Percentiles rank a stretch among this genome's conserved stretches.
These are phyloP conservation scores for Candida labiduridarum DNA, from an alignment of 1,139 yeast genomes.

Conservation along the genomic window DNA sequence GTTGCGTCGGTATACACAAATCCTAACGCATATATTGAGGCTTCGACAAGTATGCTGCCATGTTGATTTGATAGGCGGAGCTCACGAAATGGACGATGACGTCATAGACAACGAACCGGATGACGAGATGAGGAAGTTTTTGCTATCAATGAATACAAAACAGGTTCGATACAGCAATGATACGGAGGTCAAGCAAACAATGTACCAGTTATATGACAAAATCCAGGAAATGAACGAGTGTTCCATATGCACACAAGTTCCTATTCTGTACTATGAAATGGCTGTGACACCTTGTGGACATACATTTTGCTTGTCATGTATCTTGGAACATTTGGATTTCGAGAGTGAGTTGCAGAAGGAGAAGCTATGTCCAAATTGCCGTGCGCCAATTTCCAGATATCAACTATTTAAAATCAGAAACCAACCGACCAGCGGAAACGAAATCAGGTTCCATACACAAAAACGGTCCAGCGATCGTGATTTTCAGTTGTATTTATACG, in stretches of 20 bases:
- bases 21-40: slow-evolving; percentile 80
- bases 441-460: slow-evolving; percentile 36
- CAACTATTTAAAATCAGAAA: slow-evolving; percentile 43
- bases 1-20: slow-evolving; percentile 74
- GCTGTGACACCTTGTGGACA: slow-evolving; percentile 83
- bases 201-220: slow-evolving; percentile 27
- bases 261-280: slow-evolving; percentile 57
- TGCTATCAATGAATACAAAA: slow-evolving; percentile 19
- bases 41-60: slow-evolving; percentile 91
- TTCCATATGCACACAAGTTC: slow-evolving; percentile 75
- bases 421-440: slow-evolving; percentile 31
- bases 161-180: slow-evolving; percentile 39
- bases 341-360: slow-evolving; percentile 30
- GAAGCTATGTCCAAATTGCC: slow-evolving; percentile 64
- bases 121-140: slow-evolving; percentile 16
- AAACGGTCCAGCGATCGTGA: slow-evolving; percentile 25
- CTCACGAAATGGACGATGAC: slow-evolving; percentile 44
- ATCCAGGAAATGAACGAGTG: slow-evolving; percentile 65
- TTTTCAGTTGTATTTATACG: slow-evolving; percentile 44
- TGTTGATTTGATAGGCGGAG: slow-evolving; percentile 57
- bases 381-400: slow-evolving; percentile 44
- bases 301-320: slow-evolving; percentile 71
- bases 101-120: slow-evolving; percentile 20
- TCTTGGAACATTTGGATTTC: slow-evolving; percentile 68
- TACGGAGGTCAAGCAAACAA: slow-evolving; percentile 30